These are phyloP conservation scores for Epichloe gansuensis DNA, from an alignment of 2,329 filamentous ascomycete species.

Conservation along the genomic window DNA sequence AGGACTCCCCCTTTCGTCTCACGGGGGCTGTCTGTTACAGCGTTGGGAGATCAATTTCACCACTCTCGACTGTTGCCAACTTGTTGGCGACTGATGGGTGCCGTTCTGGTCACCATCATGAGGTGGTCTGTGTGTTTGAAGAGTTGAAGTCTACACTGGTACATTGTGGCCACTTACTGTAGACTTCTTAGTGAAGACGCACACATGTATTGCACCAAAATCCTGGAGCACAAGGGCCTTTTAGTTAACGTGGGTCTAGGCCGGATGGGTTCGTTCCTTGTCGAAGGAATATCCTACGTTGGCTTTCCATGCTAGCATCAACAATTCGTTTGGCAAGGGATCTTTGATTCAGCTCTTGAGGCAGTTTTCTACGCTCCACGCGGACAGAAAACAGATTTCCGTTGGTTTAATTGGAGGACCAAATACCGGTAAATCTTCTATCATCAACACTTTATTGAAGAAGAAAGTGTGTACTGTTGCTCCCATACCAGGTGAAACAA, in stretches of 20 bases:
- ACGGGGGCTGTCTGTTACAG: slow-evolving; percentile 97
- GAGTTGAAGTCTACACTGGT: slow-evolving; percentile 88
- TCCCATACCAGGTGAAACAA: slow-evolving; percentile 91
- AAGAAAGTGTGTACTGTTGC: slow-evolving; percentile 92
- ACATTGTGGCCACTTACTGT: slow-evolving; percentile 46
- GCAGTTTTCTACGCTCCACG: slow-evolving; percentile 84
- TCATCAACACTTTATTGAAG: slow-evolving; percentile 90
- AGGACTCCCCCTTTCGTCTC: slow-evolving; percentile 64
- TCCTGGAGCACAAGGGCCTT: background rate
- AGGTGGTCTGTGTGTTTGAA: slow-evolving; percentile 72
- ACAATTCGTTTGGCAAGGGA: slow-evolving; percentile 93
- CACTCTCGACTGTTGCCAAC: slow-evolving; percentile 27
- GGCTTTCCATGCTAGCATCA: slow-evolving; percentile 89
- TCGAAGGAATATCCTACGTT: slow-evolving; percentile 89
- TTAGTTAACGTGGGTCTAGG: slow-evolving; percentile 39
- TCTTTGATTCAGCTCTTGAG: slow-evolving; percentile 83
- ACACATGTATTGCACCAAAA: slow-evolving; percentile 39
- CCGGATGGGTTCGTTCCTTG: slow-evolving; percentile 79
- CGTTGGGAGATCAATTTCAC: slow-evolving; percentile 79
- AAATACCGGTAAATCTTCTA: slow-evolving; percentile 90
- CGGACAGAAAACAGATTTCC: slow-evolving; percentile 85
- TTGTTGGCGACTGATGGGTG: slow-evolving; percentile 51
- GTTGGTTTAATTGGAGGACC: slow-evolving; percentile 71
- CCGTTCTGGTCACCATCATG: slow-evolving; percentile 84
- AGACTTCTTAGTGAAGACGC: slow-evolving; percentile 98